These are phyloP conservation scores for Globisporangium megalacanthum DNA, from an alignment of 352 stramenopile genomes.

Conservation along the genomic window DNA sequence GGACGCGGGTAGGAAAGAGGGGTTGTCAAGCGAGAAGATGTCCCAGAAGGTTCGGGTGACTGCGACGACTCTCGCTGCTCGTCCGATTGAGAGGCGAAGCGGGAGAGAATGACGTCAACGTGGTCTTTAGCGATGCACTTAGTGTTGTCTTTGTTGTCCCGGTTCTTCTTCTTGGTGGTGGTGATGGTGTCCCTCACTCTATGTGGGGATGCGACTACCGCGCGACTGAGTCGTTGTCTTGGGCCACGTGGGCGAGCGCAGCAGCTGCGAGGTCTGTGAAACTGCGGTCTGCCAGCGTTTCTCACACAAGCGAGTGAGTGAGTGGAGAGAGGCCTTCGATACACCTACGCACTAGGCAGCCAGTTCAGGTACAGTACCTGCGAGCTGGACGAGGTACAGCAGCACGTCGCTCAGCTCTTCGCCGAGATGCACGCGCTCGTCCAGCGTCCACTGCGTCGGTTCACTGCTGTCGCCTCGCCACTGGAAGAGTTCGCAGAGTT, in stretches of 20 bases:
- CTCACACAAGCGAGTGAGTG: background rate
- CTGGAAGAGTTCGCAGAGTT: slow-evolving; percentile 93
- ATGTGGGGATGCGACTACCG: no score
- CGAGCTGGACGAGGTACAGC: slow-evolving; percentile 94
- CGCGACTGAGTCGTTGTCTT: background rate
- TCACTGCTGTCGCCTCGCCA: slow-evolving; percentile 88
- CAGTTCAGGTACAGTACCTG: slow-evolving; percentile 19
- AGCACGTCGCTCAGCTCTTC: slow-evolving; percentile 97
- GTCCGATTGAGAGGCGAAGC: no score
- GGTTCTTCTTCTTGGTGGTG: no score
- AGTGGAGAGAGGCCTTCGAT: background rate
- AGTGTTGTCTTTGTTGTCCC: no score
- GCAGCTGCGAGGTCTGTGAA: slow-evolving; percentile 6
- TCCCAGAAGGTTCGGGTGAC: no score
- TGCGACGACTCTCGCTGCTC: no score
- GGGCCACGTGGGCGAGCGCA: background rate
- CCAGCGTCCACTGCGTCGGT: slow-evolving; percentile 45
- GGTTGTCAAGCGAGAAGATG: no score
- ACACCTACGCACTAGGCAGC: no score
- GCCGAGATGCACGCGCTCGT: slow-evolving; percentile 89
- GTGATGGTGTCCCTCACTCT: no score
- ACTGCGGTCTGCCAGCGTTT: slow-evolving; percentile 3
- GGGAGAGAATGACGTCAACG: no score
- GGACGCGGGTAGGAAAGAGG: no score
- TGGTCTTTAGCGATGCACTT: no score